phyloP scores from a whole-genome alignment of 139 green algal genomes.

The Coelastrella sp. region DNA sequence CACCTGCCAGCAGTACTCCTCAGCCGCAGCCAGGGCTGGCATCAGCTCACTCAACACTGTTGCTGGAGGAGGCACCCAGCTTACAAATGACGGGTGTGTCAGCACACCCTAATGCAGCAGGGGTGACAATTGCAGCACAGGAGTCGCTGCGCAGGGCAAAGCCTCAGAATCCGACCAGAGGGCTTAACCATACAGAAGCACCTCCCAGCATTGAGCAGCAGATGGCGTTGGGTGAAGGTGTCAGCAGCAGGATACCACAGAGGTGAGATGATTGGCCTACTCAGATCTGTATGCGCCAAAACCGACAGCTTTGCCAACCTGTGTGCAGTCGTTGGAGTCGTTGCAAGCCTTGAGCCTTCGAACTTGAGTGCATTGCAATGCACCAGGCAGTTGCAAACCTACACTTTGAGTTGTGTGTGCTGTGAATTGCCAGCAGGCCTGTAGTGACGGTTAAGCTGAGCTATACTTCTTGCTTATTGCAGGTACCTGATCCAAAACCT shows the following conservation, averaged over 20 bases:
- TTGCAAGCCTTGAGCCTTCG: too few relatives aligned
- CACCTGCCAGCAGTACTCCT: not conserved
- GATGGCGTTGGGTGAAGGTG: slow-evolving; percentile 64
- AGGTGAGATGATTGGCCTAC: slow-evolving; percentile 43
- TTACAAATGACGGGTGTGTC: not conserved
- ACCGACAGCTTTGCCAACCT: too few relatives aligned
- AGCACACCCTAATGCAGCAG: not conserved
- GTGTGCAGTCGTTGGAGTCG: too few relatives aligned
- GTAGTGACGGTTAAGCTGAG: too few relatives aligned
- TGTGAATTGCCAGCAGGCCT: too few relatives aligned
- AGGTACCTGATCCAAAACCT: slow-evolving; percentile 91
- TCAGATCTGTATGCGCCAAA: not conserved
- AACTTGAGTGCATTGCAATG: too few relatives aligned
- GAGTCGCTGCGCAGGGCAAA: not conserved
- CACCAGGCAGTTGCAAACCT: too few relatives aligned
- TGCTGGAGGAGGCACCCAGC: not conserved
- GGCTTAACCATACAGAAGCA: slow-evolving; percentile 30
- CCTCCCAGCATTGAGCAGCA: slow-evolving; percentile 70
- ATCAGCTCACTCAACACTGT: not conserved
- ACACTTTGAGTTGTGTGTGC: too few relatives aligned
- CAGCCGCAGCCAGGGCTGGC: not conserved
- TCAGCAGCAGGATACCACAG: slow-evolving; percentile 79
- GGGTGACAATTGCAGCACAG: too few relatives aligned
- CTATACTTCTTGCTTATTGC: not conserved
- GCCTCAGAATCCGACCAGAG: not conserved